Conservation (phyloP, 2,329 filamentous ascomycete genomes). For the Pezicula radicicola region DNA sequence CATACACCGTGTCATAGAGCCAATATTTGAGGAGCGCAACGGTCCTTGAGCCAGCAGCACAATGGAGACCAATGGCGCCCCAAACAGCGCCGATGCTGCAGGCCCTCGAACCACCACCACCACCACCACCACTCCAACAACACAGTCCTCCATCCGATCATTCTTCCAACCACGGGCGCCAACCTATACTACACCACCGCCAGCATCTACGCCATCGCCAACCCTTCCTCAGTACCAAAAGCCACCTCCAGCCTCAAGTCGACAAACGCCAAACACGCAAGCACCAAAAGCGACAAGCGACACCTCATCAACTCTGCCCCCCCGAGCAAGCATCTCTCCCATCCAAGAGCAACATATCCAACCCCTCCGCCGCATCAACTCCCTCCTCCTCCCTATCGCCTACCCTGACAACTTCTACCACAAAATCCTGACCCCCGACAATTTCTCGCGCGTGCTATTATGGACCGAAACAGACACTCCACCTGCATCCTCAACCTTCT, state of each 20-base stretch:
- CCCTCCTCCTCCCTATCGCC: constrained; percentile 59
- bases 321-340: constrained; percentile 49
- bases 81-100: neutral
- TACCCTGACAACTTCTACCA: constrained; percentile 65
- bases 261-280: constrained; percentile 11
- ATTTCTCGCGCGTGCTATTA: constrained; percentile 57
- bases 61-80: constrained; percentile 14
- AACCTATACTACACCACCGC: constrained; percentile 38
- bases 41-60: neutral
- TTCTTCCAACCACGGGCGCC: constrained; percentile 54
- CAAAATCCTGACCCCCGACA: constrained; percentile 47
- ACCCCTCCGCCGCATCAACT: constrained; percentile 61
- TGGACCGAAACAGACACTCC: constrained; percentile 42
- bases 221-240: constrained; percentile 11
- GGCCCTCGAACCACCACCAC: constrained; percentile 2
- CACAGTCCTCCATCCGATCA: constrained; percentile 57
- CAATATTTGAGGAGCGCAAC: too few relatives aligned
- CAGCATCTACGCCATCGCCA: constrained; percentile 9
- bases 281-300: constrained; percentile 5
- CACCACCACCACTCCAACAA: neutral
- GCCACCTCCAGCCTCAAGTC: constrained; percentile 18
- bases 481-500: too few relatives aligned
- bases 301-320: constrained; percentile 27
- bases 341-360: constrained; percentile 50
- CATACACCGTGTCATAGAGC: too few relatives aligned